A percentile compares a stretch with the other conserved stretches of the same genome.
These are phyloP conservation scores for Tympanopsis confertula DNA, from an alignment of 2,329 filamentous ascomycete genomes.

Conservation along the genomic window DNA sequence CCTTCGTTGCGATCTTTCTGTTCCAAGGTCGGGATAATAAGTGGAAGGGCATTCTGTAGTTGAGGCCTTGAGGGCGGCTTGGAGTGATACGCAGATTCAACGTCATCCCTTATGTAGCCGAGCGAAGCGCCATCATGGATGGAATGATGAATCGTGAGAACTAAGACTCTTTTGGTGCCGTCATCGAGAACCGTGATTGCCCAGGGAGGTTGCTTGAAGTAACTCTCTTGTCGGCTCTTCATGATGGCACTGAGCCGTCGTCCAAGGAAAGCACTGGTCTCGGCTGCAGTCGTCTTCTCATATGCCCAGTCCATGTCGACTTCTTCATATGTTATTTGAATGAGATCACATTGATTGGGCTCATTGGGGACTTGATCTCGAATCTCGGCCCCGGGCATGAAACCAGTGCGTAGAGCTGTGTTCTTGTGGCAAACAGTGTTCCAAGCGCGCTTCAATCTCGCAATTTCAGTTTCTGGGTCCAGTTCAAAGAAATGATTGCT, in stretches of 20 bases:
- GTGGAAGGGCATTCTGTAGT: constrained; percentile 13
- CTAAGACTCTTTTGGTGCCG: constrained; percentile 13
- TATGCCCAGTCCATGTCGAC: constrained; percentile 5
- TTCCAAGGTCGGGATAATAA: constrained; percentile 9
- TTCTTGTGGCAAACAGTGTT: constrained; percentile 12
- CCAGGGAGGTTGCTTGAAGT: constrained; percentile 20
- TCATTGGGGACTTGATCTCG: constrained; percentile 3
- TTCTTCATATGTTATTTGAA: constrained; percentile 7
- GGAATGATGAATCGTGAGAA: constrained; percentile 40
- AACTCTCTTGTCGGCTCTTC: constrained; percentile 10
- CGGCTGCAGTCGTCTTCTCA: constrained; percentile 6
- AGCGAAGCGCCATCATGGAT: constrained; percentile 53
- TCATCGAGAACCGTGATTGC: constrained; percentile 18
- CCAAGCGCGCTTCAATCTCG: constrained; percentile 18
- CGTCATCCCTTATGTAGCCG: constrained; percentile 35
- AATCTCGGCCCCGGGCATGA: constrained; percentile 15
- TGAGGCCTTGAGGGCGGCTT: constrained; percentile 11
- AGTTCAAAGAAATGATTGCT: constrained; percentile 22
- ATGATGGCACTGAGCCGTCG: constrained; percentile 11
- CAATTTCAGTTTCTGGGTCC: constrained; percentile 11
- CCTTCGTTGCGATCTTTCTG: constrained; percentile 6
- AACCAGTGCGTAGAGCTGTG: constrained; percentile 21
- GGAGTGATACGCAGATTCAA: constrained; percentile 14
- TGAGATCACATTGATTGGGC: constrained; percentile 5
- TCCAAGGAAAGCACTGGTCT: constrained; percentile 5